Evolutionary conservation across 2,329 filamentous ascomycete species (phyloP).

Genomic region (Diaporthe humulicola): DNA sequence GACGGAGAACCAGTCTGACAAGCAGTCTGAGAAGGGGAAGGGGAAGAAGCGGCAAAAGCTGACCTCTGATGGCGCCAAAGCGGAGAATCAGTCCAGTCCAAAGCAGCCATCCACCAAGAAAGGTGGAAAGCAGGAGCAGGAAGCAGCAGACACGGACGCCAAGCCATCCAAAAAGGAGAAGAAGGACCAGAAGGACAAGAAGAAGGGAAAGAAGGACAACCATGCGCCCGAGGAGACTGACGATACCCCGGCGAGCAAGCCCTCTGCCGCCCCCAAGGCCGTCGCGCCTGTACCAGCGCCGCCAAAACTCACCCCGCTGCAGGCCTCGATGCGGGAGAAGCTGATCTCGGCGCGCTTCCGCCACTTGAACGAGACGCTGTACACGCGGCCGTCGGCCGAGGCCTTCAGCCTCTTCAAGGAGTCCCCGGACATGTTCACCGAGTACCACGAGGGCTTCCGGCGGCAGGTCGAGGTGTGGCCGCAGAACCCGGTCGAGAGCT

Average conservation of each 20-base stretch:
- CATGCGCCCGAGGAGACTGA: conserved; percentile 31
- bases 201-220: conserved; percentile 48
- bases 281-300: conserved; percentile 42
- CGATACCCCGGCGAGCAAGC: conserved; percentile 41
- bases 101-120: conserved; percentile 45
- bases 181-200: conserved; percentile 49
- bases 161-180: conserved; percentile 41
- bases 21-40: conserved; percentile 43
- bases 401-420: conserved; percentile 86
- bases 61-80: conserved; percentile 36
- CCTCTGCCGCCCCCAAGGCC: conserved; percentile 41
- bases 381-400: conserved; percentile 88
- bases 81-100: conserved; percentile 43
- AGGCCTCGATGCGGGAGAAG: conserved; percentile 95
- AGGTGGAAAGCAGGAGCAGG: conserved; percentile 40
- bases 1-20: conserved; percentile 47
- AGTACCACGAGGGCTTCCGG: conserved; percentile 97
- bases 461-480: conserved; percentile 97
- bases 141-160: conserved; percentile 26
- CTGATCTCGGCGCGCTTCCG: conserved; percentile 95
- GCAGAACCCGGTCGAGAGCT: conserved; percentile 93
- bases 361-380: conserved; percentile 96
- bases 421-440: conserved; percentile 92
- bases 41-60: conserved; percentile 42
- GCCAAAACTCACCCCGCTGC: conserved; percentile 86